Conservation (phyloP, 768 basidiomycete genomes). For the Lactarius deliciosus region DNA sequence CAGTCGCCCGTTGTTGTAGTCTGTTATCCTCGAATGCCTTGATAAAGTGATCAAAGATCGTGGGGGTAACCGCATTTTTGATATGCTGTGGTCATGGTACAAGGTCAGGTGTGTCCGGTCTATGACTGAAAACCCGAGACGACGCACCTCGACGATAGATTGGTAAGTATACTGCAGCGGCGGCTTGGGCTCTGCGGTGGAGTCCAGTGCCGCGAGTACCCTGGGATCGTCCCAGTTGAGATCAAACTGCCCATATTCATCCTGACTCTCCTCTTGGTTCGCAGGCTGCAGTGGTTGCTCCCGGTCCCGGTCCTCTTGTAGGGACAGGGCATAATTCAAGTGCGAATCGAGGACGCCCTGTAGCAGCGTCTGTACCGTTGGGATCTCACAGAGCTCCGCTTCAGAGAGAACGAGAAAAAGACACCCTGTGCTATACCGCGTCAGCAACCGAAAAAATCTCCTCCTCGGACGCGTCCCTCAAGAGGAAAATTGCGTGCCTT, state of each 20-base stretch:
- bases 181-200: not conserved
- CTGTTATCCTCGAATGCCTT: constrained; percentile 8
- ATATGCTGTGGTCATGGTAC: constrained; percentile 4
- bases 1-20: not conserved
- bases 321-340: constrained; percentile 44
- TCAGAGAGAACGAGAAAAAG: constrained; percentile 17
- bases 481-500: constrained; percentile 12
- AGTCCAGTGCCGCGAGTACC: constrained; percentile 45
- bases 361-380: constrained; percentile 18
- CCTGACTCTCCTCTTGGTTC: constrained; percentile 73
- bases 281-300: constrained; percentile 35
- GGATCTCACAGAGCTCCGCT: constrained; percentile 12
- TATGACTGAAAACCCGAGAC: not conserved
- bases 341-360: constrained; percentile 53
- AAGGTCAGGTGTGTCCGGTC: not conserved
- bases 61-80: constrained; percentile 12
- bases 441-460: constrained; percentile 1
- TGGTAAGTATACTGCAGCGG: constrained; percentile 11
- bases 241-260: constrained; percentile 62
- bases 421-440: constrained; percentile 13
- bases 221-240: constrained; percentile 63
- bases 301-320: constrained; percentile 36
- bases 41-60: constrained; percentile 10
- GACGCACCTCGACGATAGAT: constrained; percentile 20
- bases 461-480: no score